Conservation (phyloP, 371 early-diverging fungal species). For the Mucor mucedo region DNA sequence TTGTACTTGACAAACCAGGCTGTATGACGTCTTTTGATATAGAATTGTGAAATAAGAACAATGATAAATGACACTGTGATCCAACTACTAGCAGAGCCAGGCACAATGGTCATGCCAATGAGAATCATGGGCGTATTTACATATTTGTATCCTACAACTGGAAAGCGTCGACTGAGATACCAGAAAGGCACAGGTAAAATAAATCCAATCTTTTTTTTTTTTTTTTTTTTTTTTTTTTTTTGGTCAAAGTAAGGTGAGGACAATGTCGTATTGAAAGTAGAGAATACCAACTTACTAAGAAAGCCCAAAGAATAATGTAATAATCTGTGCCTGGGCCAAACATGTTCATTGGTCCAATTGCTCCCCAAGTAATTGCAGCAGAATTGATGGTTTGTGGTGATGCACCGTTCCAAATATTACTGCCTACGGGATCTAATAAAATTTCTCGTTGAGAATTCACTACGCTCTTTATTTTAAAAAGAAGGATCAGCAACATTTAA, state of each 20-base stretch:
- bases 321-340: slow-evolving; percentile 69
- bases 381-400: slow-evolving; percentile 58
- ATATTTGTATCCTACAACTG: slow-evolving; percentile 39
- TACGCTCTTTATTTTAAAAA: slow-evolving; percentile 31
- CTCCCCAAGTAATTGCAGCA: slow-evolving; percentile 75
- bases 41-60: slow-evolving; percentile 50
- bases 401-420: slow-evolving; percentile 60
- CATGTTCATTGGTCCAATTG: slow-evolving; percentile 75
- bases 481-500: not conserved
- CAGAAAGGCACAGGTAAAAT: slow-evolving; percentile 42
- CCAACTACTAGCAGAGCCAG: slow-evolving; percentile 50
- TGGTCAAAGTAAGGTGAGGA: not conserved
- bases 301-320: slow-evolving; percentile 59
- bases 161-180: slow-evolving; percentile 37
- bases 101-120: slow-evolving; percentile 46
- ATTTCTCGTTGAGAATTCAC: slow-evolving; percentile 51
- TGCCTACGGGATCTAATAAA: slow-evolving; percentile 46
- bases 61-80: slow-evolving; percentile 46
- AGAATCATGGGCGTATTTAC: slow-evolving; percentile 56
- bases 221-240: too few relatives aligned
- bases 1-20: slow-evolving; percentile 61
- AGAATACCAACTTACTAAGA: slow-evolving; percentile 27
- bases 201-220: slow-evolving; percentile 31
- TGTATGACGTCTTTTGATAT: slow-evolving; percentile 46
- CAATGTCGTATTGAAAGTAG: too few relatives aligned